Evolutionary conservation across 2,329 filamentous ascomycete species (phyloP), one percentile per base, ranked within the genome.

Genomic region (Diaporthe citri): DNA sequence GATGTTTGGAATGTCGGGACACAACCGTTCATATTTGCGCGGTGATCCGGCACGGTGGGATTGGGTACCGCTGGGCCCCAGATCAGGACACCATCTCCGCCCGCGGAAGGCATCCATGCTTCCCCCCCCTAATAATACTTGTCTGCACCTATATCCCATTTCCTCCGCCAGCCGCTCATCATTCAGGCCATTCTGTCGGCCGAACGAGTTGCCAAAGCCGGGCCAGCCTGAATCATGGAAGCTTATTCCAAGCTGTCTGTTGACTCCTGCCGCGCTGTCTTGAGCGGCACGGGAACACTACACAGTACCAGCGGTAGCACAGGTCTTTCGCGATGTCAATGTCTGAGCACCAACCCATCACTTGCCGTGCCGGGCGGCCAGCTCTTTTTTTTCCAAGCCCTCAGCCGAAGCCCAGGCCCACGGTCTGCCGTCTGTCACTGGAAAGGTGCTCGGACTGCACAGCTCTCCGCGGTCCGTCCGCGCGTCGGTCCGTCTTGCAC

Each of bases 51-150:
- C 59, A 62, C n/a, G 59, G 71, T 72, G 71, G 71, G 57, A 64
- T 64, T 64, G 46, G 48, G 34, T 64, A 48, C 70, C 59, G 48
- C 70, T 62, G 46, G 5, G 9, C 28, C 34, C 70, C 71, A 64
- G 60, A 64, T 60, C 57, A 72, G 71, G 70, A 43, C n/a, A 72
- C 46, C 48, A 64, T 59, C 70, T 72, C 70, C 70, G 70, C 31
- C 57, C 70, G 70, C 57, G 57, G 70, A 55, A 25, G 43, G 13
- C 48, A 62, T 55, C 64, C 64, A 41, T 41, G 64, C 48, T 41
- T 28, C 48, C 7, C 41, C 41, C 64, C 64, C 64, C 64, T 69
- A 69, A 69, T 69, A 69, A 22, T 55, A 55, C 64, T 39, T 31
- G 20, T 12, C n/a, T 8, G 46, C 48, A 69, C 48, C 48, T 69